Evolutionary conservation across 768 basidiomycete species (phyloP), one percentile per base, ranked within the genome.

Genomic region (Auriscalpium microsporum): DNA sequence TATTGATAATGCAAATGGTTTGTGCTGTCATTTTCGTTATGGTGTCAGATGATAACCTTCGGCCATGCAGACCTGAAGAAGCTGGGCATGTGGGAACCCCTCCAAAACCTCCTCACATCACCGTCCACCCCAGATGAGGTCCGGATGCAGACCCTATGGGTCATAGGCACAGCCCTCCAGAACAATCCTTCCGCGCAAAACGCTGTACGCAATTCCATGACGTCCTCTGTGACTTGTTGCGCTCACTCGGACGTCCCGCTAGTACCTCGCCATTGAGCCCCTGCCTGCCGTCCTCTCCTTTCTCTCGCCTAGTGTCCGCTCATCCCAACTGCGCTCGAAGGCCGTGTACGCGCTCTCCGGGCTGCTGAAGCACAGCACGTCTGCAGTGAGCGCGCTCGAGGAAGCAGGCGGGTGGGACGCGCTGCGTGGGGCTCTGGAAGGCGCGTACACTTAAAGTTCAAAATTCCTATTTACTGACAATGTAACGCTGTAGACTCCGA

Each of bases 1-100:
- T 42, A 90, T 95, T 52, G 93, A 95, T 63, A 95, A 95, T 67
- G 92, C 93, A 0, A 94, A 92, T 65, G 80, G 92, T 85, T 52
- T 53, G 57, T 11, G 8, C 8, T 45, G n/a, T 19, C 28, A 28
- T 28, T 5, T 28, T 28, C 28, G 7, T 28, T 7, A 28, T 7
- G 7, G 28, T 28, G 28, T 28, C 28, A 28, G 28, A 13, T 56
- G 1, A 55, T 35, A 8, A 52, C 10, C 36, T 46, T 45, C 50
- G 16, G 57, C 36, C 16, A 46, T 28, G 10, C 61, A 92, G 91
- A 94, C 74, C 72, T 94, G 4, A 77, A 79, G 56, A 84, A 82
- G 56, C 67, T 94, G 56, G 75, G 80, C 45, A 80, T 95, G 69
- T 94, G 92, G 93, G 78, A 78, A 54, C 84, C 88, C 0, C 63